Percentiles rank a stretch among this genome's conserved stretches.
These are phyloP conservation scores for Fusarium virguliforme DNA, from an alignment of 2,329 filamentous ascomycete species.

Conservation along the genomic window DNA sequence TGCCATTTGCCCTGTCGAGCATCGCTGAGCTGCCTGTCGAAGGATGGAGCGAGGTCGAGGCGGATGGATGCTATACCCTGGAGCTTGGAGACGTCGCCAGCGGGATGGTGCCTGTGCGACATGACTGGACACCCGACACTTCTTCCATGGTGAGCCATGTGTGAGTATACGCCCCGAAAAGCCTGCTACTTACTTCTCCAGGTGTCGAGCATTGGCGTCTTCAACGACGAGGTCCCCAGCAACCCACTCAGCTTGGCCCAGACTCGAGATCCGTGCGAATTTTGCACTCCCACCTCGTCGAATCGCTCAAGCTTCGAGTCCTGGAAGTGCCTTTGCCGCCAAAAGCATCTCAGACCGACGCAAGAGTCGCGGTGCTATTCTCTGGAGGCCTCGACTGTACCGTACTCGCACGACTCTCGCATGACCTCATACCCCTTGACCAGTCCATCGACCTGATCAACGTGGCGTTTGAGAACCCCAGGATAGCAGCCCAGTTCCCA, in stretches of 20 bases:
- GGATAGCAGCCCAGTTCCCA: constrained; percentile 73
- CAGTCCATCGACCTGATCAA: constrained; percentile 91
- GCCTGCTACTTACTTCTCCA: constrained; percentile 63
- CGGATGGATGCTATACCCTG: constrained; percentile 84
- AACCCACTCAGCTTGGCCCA: constrained; percentile 42
- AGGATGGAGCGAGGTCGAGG: constrained; percentile 85
- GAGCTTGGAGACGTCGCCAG: constrained; percentile 60
- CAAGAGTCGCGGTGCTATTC: constrained; percentile 85
- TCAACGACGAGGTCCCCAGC: constrained; percentile 64
- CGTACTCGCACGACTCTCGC: constrained; percentile 83
- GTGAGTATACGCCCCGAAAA: constrained; percentile 38
- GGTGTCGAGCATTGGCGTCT: constrained; percentile 69
- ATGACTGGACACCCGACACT: constrained; percentile 55
- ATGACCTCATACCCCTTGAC: constrained; percentile 79
- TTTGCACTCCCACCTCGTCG: constrained; percentile 69
- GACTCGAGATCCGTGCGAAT: constrained; percentile 66
- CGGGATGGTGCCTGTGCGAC: constrained; percentile 42
- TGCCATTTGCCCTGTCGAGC: constrained; percentile 77
- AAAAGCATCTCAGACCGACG: constrained; percentile 55
- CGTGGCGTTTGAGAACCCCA: constrained; percentile 96
- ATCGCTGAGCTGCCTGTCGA: constrained; percentile 69
- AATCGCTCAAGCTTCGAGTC: constrained; percentile 77
- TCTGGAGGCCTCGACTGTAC: constrained; percentile 97
- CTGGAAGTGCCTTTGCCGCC: constrained; percentile 75
- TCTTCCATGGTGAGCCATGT: constrained; percentile 63